Base-by-base conservation (phyloP, 768 basidiomycete genomes). In the Termitomyces sp. region DNA sequence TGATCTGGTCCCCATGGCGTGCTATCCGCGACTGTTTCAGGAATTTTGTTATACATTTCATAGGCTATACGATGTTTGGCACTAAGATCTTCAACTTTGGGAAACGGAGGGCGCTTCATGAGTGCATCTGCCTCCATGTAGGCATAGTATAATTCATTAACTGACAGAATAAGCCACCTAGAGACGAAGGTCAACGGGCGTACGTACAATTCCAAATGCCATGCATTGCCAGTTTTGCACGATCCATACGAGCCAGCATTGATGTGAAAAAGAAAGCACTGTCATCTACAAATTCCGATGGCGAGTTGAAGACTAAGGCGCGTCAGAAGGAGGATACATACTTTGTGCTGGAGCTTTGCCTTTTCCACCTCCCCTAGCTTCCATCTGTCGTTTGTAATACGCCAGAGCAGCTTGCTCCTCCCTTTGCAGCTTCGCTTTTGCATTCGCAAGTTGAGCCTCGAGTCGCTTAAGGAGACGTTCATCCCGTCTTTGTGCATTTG, bases 381-480 rank as follows among this genome's bases (percentile, higher is more conserved):
- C 61, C 53, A 57, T 53, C 43, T 57, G 56, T 30, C 46, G 45
- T 48, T 48, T 57, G 28, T 53, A 21, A 30, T 53, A 41, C 14
- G 45, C 51, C 45, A 53, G 12, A 19, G 56, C 56, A 43, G 31
- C 51, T 45, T 63, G 63, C 31, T 71, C 67, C 33, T 71, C 68
- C 33, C 64, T 60, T 45, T 65, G 63, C 19, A 64, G 41, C 52
- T 60, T 67, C 1, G 59, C 62, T 41, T 69, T 57, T 1, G 67
- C 66, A 28, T 59, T 60, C 6, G 48, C 65, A 30, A 71, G 58
- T 42, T 69, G 64, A n/a, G 66, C 65, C 50, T 71, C 67, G 14
- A 70, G 65, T 62, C 61, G 67, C 67, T 64, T 67, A n/a, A 69
- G 55, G 5, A 69, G 62, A 37, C 64, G 60, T 54, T 70, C 69